Evolutionary conservation across 2,329 filamentous ascomycete genomes (phyloP), one percentile per base, ranked within the genome.

Genomic region (Calonectria ilicicola): DNA sequence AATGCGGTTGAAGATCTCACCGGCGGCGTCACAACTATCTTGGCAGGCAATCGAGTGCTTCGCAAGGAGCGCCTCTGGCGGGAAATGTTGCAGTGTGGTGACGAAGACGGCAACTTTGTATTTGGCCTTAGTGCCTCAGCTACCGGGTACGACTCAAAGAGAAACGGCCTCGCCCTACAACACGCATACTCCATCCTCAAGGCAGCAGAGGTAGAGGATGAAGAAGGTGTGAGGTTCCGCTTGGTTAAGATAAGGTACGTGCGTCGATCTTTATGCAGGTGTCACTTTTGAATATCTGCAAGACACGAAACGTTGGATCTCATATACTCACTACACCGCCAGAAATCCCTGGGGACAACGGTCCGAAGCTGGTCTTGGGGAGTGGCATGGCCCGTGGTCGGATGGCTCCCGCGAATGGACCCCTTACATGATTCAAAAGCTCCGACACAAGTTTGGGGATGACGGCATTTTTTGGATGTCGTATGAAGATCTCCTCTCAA

Each of bases 401-500:
- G 93, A 95, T 80, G 93, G 93, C 0, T 93, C 91, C 6, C 91
- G 92, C 75, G 90, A 94, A 80, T 95, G 93, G 93, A 94, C 92
- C 1, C 86, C 92, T 0, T 90, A 94, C 77, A 94, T 93, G 92
- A 91, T 95, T 85, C 83, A 89, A 73, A 89, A 90, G 73, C 85
- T 94, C 3, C 85, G 88, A 32, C 91, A 94, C 80, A 89, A 88
- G 63, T 94, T 94, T 75, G 92, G 91, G 21, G 91, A 94, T 75
- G 92, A 94, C 75, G 92, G 92, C 19, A 85, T 84, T 23, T 87
- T 86, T 74, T 86, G 86, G 86, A 87, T 87, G 83, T 80, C 83
- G 5, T 87, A 83, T 74, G 77, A 81, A 29, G 86, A 88, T 72
- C 81, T 88, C 74, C 82, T 88, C 2, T 81, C 84, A 23, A 86